These are phyloP conservation scores for Candolleomyces efflorescens DNA, from an alignment of 768 basidiomycete species.

Conservation along the genomic window DNA sequence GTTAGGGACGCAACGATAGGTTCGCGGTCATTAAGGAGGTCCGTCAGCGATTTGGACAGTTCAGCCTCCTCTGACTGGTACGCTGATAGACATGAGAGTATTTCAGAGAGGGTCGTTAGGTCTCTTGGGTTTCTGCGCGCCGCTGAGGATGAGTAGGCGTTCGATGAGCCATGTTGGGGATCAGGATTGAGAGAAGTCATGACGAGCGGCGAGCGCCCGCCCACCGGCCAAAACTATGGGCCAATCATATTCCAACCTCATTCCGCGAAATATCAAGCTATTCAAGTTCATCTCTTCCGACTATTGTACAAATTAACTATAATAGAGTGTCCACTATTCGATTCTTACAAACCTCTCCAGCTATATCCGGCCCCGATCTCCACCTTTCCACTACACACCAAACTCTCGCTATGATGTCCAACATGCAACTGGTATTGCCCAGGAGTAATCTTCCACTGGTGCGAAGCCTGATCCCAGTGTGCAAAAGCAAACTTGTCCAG, in stretches of 20 bases:
- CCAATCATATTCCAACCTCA: not conserved
- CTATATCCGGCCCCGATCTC: constrained; percentile 17
- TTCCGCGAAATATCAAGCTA: not conserved
- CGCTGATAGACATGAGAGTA: constrained; percentile 68
- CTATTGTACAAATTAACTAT: not conserved
- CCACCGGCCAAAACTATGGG: not conserved
- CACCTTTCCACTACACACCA: constrained; percentile 22
- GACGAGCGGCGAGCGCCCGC: not conserved
- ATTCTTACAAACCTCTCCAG: constrained; percentile 28
- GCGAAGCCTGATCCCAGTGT: constrained; percentile 47
- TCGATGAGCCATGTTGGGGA: not conserved
- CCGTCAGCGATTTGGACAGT: constrained; percentile 68
- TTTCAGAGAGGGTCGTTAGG: constrained; percentile 62
- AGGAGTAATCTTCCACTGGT: constrained; percentile 44
- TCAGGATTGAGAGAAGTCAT: constrained; percentile 1
- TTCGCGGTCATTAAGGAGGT: constrained; percentile 63
- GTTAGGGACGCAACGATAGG: constrained; percentile 60
- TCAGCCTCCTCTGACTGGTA: constrained; percentile 76
- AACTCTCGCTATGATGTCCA: constrained; percentile 34
- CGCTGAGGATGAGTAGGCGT: not conserved
- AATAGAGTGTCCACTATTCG: not conserved
- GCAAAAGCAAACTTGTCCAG: constrained; percentile 71
- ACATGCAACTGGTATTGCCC: constrained; percentile 49
- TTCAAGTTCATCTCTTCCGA: not conserved
- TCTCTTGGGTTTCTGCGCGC: constrained; percentile 30